Percentiles rank a stretch among this genome's conserved stretches.
Evolutionary conservation across 352 stramenopile species (phyloP).

Genomic region (Globisporangium parvum): DNA sequence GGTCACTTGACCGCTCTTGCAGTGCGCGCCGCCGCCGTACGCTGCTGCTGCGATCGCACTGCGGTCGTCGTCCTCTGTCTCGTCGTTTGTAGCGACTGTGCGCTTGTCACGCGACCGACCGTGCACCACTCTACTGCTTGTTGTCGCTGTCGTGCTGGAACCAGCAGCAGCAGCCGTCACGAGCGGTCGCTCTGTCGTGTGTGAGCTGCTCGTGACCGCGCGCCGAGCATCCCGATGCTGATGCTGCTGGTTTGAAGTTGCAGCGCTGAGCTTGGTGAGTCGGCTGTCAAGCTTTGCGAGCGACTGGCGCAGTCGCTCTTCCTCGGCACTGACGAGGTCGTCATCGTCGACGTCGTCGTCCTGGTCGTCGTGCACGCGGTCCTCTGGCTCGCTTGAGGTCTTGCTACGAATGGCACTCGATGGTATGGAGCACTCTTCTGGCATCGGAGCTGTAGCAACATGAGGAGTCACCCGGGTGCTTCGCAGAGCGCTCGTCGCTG

Average conservation of each 20-base stretch:
- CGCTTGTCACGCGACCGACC: not conserved
- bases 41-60: constrained; percentile 19
- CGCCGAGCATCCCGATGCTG: not conserved
- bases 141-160: not conserved
- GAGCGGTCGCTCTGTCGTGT: not conserved
- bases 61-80: constrained; percentile 4
- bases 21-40: constrained; percentile 41
- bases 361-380: not conserved
- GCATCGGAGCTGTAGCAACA: too few species aligned
- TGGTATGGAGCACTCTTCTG: too few species aligned
- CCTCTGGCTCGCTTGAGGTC: not conserved
- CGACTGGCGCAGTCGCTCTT: constrained; percentile 40
- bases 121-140: not conserved
- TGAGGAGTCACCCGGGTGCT: too few species aligned
- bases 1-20: constrained; percentile 25
- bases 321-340: constrained; percentile 30
- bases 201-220: not conserved
- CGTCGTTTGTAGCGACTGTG: not conserved
- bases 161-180: not conserved
- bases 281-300: constrained; percentile 45
- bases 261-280: constrained; percentile 19
- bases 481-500: too few species aligned
- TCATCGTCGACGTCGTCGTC: constrained; percentile 27
- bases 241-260: not conserved
- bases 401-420: not conserved